Base-by-base conservation (phyloP, 306 rosid genomes). In the Hippophae gyantsensis region DNA sequence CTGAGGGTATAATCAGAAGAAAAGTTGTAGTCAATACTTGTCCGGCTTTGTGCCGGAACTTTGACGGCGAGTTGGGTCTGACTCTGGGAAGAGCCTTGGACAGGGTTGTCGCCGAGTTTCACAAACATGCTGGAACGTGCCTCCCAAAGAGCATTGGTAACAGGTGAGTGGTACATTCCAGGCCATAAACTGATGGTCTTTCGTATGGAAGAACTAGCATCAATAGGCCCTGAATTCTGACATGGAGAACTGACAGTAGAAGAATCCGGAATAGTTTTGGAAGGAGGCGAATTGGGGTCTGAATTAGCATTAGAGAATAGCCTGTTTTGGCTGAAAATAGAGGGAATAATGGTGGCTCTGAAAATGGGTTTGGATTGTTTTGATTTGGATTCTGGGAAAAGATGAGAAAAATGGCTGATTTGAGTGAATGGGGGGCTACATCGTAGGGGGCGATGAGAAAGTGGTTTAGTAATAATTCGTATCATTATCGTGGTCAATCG, bases 71-170 rank as follows among this genome's bases (percentile, higher is more conserved):
- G 49, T 13, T 68, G 67, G 57, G 13, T 59, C 32, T 69, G 73
- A 32, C 38, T 32, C 38, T 32, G 38, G 2, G 74, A 60, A 58
- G 69, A 48, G 13, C 10, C 57, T 7, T 56, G 26, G 13, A 40
- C 13, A 6, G 57, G 18, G 1, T 50, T 7, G 26, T 63, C 70
- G 2, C 51, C 42, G 9, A 54, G 59, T 3, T 67, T 70, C 56
- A 78, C 89, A 50, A 72, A 73, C 3, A 83, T 71, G 56, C 47
- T 60, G 46, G 95, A 79, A 76, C 96, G 78, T 1, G 95, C 96
- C 71, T 89, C 90, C 96, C 96, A 89, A 0, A 89, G 85, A 51
- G 96, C 96, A 58, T 79, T 79, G 10, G 88, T 89, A 8, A 83
- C 95, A 6, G 95, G 94, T 7, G 96, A 85, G 62, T 81, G 86